A percentile compares a stretch with the other conserved stretches of the same genome.
Conservation (phyloP, 2,329 filamentous ascomycete genomes). For the Myriosclerotinia scirpicola region DNA sequence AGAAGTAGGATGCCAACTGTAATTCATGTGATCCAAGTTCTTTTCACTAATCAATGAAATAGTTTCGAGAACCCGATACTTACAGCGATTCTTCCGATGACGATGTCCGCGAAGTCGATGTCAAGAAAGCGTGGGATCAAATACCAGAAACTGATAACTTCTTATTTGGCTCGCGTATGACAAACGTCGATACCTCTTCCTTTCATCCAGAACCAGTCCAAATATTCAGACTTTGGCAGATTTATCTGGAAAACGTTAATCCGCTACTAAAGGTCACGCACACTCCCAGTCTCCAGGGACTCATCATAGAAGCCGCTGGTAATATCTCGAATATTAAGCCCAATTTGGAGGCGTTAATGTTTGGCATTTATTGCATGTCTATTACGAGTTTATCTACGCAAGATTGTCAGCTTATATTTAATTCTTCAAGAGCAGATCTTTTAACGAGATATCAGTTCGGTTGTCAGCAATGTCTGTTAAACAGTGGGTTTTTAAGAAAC, state of each 20-base stretch:
- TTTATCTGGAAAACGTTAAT: slow-evolving; percentile 72
- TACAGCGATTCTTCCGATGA: slow-evolving; percentile 41
- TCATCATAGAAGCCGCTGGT: slow-evolving; percentile 61
- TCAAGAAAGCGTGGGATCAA: slow-evolving; percentile 50
- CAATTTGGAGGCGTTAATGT: slow-evolving; percentile 61
- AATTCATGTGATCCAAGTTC: slow-evolving; percentile 10
- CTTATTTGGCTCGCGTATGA: slow-evolving; percentile 51
- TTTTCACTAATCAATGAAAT: slow-evolving; percentile 27
- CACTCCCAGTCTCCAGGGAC: slow-evolving; percentile 65
- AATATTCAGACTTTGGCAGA: slow-evolving; percentile 71
- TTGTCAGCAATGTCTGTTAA: slow-evolving; percentile 49
- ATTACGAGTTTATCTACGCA: slow-evolving; percentile 54
- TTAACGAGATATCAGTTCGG: slow-evolving; percentile 46
- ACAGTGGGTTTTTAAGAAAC: slow-evolving; percentile 45
- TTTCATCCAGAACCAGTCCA: slow-evolving; percentile 59
- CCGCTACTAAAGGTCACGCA: slow-evolving; percentile 73
- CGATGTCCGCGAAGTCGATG: slow-evolving; percentile 41
- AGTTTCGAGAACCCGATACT: slow-evolving; percentile 38
- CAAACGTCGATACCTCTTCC: slow-evolving; percentile 47
- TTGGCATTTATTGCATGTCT: slow-evolving; percentile 64
- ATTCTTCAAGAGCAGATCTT: slow-evolving; percentile 43
- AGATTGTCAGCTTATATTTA: slow-evolving; percentile 51
- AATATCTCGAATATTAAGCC: slow-evolving; percentile 56
- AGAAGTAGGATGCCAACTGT: slow-evolving; percentile 39
- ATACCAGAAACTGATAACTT: slow-evolving; percentile 48